Conservation (phyloP, 78 protist genomes). For the Goniomonas avonlea region DNA sequence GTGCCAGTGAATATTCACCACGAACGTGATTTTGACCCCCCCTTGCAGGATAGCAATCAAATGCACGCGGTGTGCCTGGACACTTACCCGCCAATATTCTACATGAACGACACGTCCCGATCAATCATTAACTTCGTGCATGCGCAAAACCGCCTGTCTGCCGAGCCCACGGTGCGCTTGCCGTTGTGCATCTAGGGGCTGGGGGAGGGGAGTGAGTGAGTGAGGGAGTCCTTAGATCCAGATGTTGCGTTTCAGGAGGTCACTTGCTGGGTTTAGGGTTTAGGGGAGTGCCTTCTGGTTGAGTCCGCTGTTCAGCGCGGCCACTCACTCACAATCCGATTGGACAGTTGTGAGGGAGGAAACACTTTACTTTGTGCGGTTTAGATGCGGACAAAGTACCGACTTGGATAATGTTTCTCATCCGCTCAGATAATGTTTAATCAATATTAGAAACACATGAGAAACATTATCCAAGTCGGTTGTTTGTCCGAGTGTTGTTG, state of each 20-base stretch:
- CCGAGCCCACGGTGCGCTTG: not conserved
- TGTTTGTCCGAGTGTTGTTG: no score
- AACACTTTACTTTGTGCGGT: slow-evolving; percentile 6
- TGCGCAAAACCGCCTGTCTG: slow-evolving; percentile 41
- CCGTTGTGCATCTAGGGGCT: not conserved
- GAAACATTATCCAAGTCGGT: no score
- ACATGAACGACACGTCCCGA: slow-evolving; percentile 75
- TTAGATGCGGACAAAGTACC: no score
- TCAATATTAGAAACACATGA: no score
- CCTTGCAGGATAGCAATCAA: slow-evolving; percentile 70
- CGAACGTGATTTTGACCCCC: no score
- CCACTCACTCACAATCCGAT: no score
- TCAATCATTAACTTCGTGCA: slow-evolving; percentile 38
- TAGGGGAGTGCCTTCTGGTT: no score
- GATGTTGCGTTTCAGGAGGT: not conserved
- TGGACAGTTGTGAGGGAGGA: slow-evolving; percentile 6
- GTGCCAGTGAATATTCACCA: no score
- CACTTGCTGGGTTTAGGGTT: no score
- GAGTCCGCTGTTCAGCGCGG: no score
- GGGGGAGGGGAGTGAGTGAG: not conserved
- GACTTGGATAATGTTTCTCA: not conserved
- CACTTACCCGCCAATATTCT: slow-evolving; percentile 87
- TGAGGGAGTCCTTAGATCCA: not conserved
- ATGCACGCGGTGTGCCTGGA: slow-evolving; percentile 81
- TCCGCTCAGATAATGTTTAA: not conserved